Evolutionary conservation across 495 filamentous ascomycete species (phyloP), one percentile per base, ranked within the genome.

Genomic region (Articulospora tetracladia): DNA sequence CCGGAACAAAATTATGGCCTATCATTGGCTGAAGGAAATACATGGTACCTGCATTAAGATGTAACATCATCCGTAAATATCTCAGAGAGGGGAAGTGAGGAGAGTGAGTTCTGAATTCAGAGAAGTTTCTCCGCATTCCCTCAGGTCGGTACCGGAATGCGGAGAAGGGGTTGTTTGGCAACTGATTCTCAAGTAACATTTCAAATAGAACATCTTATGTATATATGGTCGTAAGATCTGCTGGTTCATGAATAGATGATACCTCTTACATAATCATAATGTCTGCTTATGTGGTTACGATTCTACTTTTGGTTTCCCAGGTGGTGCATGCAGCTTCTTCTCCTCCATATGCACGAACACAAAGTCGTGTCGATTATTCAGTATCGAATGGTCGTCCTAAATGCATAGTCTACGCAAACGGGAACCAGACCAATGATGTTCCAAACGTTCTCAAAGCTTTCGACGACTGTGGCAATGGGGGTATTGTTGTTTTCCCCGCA

Each of bases 401-500:
- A 3, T 66, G 63, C 28, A 58, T 30, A 13, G 63, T 66, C n/a
- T n/a, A 23, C 17, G 55, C 63, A 27, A 55, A 55, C 11, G 58
- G 59, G 17, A 20, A 53, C 20, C 24, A 51, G 57, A 68, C 62
- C 63, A 69, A 82, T 61, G 80, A 83, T 57, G 75, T 78, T 1
- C 76, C 79, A 0, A 78, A 77, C 41, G 79, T 83, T 26, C 61
- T 80, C 13, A 28, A 74, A 26, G 80, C 81, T 12, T 83, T 83
- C 62, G 47, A 70, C 10, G 67, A 77, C 13, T 85, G 81, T 52
- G 74, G 74, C 30, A 69, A 78, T 60, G 76, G 77, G 0, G 79
- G 80, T 28, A 83, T 66, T 1, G 71, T 84, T 32, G 68, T 85
- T 26, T 83, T 84, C 56, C 80, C 77, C 0, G 73, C 77, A 60